Base-by-base conservation (phyloP, 768 basidiomycete genomes). In the Naganishia vishniacii region DNA sequence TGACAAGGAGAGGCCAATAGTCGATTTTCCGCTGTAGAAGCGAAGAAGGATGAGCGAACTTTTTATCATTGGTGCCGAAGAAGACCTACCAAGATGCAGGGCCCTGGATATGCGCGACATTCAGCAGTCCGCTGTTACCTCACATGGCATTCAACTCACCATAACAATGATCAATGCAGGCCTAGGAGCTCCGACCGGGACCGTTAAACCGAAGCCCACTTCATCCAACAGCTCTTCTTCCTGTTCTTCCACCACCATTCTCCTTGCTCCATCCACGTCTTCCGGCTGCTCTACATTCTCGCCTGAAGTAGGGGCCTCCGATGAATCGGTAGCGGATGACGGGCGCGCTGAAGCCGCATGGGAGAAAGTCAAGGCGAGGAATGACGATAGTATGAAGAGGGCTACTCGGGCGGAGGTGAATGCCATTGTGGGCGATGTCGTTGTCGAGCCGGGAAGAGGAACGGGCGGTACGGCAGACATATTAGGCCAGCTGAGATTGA, bases 71-170 rank as follows among this genome's bases (percentile, higher is more conserved):
- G 44, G 2, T 4, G 12, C 32, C 18, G 18, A 45, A 31, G 12
- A 25, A 1, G 18, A 58, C 69, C 61, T 28, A 69, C 70, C 66
- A 72, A 37, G 69, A 77, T 62, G 73, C 71, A 31, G 71, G 72
- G 59, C 74, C 75, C 80, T 23, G 86, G 88, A 84, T 83, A 72
- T 88, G 88, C 5, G 8, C 88, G 86, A 32, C 85, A 84, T 15
- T 86, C 86, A 0, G 82, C 86, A 87, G 69, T 49, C 15, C 18
- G 42, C 56, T 42, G 28, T 9, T 13, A 23, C 48, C 28, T 34
- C 6, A 9, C 7, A 49, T n/a, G 3, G 16, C 1, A 25, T 28
- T 15, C 2, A n/a, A 40, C 61, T 49, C 23, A 62, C 77, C 80
- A 80, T 80, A 18, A 79, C 79, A 48, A 80, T 73, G 62, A 80